Evolutionary conservation across 106 monocot genomes (phyloP), one percentile per base, ranked within the genome.

Genomic region (Acorus calamus): DNA sequence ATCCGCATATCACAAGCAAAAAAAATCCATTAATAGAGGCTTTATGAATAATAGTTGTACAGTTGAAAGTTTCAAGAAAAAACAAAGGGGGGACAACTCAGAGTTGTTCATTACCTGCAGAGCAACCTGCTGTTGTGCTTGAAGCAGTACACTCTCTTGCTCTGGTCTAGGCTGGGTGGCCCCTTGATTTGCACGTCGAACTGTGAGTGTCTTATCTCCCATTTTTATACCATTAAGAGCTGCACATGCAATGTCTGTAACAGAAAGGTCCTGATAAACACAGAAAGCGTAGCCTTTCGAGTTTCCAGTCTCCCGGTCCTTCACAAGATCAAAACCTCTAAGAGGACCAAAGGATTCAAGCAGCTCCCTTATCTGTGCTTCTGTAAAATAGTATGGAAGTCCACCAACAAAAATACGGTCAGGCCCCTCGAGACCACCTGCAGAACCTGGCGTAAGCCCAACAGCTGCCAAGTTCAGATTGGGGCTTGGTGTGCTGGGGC

Each of bases 361-460:
- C 66, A 86, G 59, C 66, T 86, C 86, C 70, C 86, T 78, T n/a
- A 86, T 66, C 54, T 86, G 86, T 14, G 72, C 72, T 69, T 86
- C 86, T 6, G 86, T 86, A 63, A 86, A 86, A 70, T 86, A 86
- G 71, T 81, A 81, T 9, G 86, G 86, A 59, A 86, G 81, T 3
- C 86, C 81, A 55, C 86, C 86, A 6, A 86, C 85, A 76, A 81
- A 86, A 46, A 86, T 76, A 28, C 78, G 74, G 73, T 86, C 85
- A 54, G 86, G 86, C 12, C 86, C 86, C 69, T 86, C 86, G 63
- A 86, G 79, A 6, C 73, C 86, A 51, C 76, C 81, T 58, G 81
- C 78, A 42, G 81, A 78, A 48, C 86, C 81, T 14, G 76, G 79
- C 60, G 81, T 78, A 12, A 86, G 52, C 7, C 85, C 85, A 75